phyloP scores from a whole-genome alignment of 352 stramenopile species.

The Phytophthora pisi region DNA sequence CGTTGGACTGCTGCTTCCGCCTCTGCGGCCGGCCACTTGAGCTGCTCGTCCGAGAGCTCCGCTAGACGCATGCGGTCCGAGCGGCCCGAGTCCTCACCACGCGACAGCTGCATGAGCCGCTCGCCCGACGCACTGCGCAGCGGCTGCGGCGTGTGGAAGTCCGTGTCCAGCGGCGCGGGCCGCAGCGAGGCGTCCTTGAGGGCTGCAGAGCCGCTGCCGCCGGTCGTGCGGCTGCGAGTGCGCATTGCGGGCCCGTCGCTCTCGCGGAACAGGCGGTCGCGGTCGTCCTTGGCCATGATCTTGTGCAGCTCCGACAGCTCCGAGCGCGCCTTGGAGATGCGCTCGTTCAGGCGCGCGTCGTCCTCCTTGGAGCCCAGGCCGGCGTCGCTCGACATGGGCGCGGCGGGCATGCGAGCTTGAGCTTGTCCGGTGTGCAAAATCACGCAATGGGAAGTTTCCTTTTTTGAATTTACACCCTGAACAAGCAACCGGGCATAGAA shows the following conservation, averaged over 20 bases:
- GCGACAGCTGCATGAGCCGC: constrained; percentile 55
- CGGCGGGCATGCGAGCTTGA: constrained; percentile 23
- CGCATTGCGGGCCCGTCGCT: constrained; percentile 35
- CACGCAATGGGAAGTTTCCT: constrained; percentile 24
- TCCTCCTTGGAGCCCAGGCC: constrained; percentile 41
- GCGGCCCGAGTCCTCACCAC: constrained; percentile 45
- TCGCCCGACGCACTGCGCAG: constrained; percentile 41
- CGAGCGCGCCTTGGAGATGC: constrained; percentile 57
- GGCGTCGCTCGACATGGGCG: constrained; percentile 25
- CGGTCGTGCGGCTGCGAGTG: constrained; percentile 32
- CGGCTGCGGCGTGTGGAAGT: constrained; percentile 46
- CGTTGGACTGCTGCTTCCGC: constrained; percentile 13
- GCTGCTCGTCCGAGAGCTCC: constrained; percentile 77
- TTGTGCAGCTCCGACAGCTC: constrained; percentile 61
- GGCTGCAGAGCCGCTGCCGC: background rate
- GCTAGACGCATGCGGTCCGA: constrained; percentile 79
- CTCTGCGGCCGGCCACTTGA: constrained; percentile 44
- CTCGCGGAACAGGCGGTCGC: constrained; percentile 19
- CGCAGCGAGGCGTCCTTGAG: constrained; percentile 6
- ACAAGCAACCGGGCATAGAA: constrained; percentile 3
- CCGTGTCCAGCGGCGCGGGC: constrained; percentile 15
- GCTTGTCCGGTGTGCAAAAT: constrained; percentile 13
- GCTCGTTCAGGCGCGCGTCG: constrained; percentile 56
- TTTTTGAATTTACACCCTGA: constrained; percentile 18
- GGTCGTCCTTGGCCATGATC: constrained; percentile 45